Percentiles rank a stretch among this genome's conserved stretches.
Evolutionary conservation across 2,329 filamentous ascomycete species (phyloP).

Genomic region (Chaetothyriales sp.): DNA sequence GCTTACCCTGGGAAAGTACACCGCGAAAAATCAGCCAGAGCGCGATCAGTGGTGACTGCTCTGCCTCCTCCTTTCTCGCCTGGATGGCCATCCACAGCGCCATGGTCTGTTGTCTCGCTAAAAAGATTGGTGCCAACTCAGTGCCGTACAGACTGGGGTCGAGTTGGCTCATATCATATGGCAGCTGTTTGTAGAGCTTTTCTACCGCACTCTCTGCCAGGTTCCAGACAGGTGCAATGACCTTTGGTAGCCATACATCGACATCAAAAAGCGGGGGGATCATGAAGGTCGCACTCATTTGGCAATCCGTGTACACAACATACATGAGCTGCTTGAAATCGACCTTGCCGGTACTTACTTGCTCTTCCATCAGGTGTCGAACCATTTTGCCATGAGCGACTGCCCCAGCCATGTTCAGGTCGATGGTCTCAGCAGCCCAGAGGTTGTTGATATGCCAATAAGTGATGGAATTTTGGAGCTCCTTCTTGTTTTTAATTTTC

Average conservation of each 20-base stretch:
- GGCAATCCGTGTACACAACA: constrained; percentile 4
- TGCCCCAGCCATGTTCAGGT: constrained; percentile 1
- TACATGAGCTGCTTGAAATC: constrained; percentile 4
- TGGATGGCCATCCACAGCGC: neutral
- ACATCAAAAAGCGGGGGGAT: constrained; percentile 4
- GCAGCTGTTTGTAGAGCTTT: neutral
- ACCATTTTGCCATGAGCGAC: constrained; percentile 4
- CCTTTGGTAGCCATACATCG: constrained; percentile 1
- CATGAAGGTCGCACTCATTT: constrained; percentile 5
- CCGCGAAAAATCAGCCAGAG: neutral
- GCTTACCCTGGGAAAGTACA: neutral
- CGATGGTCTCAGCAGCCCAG: constrained; percentile 1
- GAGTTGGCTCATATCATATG: neutral
- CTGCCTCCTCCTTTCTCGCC: constrained; percentile 1
- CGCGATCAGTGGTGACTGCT: neutral
- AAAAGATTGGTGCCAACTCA: neutral
- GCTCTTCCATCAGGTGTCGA: constrained; percentile 1
- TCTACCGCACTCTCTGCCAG: neutral
- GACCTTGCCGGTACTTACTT: constrained; percentile 1
- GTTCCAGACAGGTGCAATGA: constrained; percentile 3
- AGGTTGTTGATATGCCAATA: constrained; percentile 1
- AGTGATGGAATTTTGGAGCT: neutral
- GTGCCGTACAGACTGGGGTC: neutral
- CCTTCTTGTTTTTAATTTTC: constrained; percentile 1
- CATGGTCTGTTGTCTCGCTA: neutral